These are phyloP conservation scores for Brassica cretica DNA, from an alignment of 345 rosid genomes.

Conservation along the genomic window DNA sequence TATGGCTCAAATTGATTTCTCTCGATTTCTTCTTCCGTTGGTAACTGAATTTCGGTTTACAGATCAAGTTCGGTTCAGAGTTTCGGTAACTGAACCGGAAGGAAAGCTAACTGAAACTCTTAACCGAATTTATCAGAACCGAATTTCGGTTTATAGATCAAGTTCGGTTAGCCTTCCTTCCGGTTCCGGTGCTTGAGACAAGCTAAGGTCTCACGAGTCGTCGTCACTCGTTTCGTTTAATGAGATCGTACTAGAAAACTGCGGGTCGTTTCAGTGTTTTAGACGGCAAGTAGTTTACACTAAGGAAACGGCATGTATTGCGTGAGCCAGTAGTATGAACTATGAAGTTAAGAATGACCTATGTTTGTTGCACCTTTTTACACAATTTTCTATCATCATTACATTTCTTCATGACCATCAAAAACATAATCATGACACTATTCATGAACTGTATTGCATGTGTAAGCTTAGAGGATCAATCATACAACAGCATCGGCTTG, in stretches of 20 bases:
- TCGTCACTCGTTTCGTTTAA: too few relatives aligned
- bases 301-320: not conserved
- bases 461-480: slow-evolving; percentile 36
- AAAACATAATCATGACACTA: slow-evolving; percentile 39
- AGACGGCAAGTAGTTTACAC: not conserved
- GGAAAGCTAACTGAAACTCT: too few relatives aligned
- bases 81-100: too few relatives aligned
- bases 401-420: not conserved
- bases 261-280: not conserved
- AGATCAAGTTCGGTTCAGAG: too few relatives aligned
- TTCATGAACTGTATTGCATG: slow-evolving; percentile 3
- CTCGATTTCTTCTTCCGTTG: too few relatives aligned
- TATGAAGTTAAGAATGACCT: not conserved
- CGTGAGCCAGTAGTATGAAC: not conserved
- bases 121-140: too few relatives aligned
- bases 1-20: too few relatives aligned
- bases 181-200: too few relatives aligned
- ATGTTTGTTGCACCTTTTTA: not conserved
- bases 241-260: not conserved
- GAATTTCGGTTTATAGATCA: too few relatives aligned
- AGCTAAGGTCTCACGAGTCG: too few relatives aligned
- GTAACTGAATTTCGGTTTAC: too few relatives aligned
- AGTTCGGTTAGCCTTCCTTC: too few relatives aligned
- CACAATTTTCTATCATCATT: not conserved
- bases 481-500: slow-evolving; percentile 86